Conservation (phyloP, 169 alveolate species). For the Ichthyophthirius multifiliis region DNA sequence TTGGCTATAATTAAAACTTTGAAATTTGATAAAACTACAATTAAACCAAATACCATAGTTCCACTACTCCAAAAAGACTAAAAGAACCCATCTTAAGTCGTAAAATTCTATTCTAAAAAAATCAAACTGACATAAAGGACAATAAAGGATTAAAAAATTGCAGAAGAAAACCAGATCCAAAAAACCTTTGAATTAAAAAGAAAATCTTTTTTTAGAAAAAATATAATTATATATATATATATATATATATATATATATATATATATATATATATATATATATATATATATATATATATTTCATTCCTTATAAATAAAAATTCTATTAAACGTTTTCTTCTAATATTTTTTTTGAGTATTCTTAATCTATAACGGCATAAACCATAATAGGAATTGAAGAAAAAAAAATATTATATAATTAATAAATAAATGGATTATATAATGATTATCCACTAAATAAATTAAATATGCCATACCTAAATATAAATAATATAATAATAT, state of each 20-base stretch:
- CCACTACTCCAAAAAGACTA: slow-evolving; percentile 48
- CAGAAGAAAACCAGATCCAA: slow-evolving; percentile 42
- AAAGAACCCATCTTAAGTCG: slow-evolving; percentile 23
- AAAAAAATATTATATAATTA: slow-evolving; percentile 61
- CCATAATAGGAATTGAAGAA: slow-evolving; percentile 66
- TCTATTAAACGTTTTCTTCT: neutral
- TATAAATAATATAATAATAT: slow-evolving; percentile 54
- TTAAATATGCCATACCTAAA: slow-evolving; percentile 30
- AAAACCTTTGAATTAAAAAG: slow-evolving; percentile 36
- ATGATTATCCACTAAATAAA: neutral
- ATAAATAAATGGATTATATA: slow-evolving; percentile 20
- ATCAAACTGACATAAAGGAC: slow-evolving; percentile 25
- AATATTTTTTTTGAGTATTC: slow-evolving; percentile 6
- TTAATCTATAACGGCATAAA: slow-evolving; percentile 67
- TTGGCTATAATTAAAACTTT: slow-evolving; percentile 22
- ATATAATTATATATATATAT: slow-evolving; percentile 40
- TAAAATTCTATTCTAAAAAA: neutral
- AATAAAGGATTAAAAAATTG: slow-evolving; percentile 26
- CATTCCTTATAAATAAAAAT: slow-evolving; percentile 44
- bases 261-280: no score
- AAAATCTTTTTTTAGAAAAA: no score
- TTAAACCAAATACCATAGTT: slow-evolving; percentile 41
- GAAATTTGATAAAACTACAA: slow-evolving; percentile 37
- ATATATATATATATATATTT: no score
- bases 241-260: no score